Percentiles rank a stretch among this genome's conserved stretches.
phyloP scores from a whole-genome alignment of 768 basidiomycete species.

The Tricholomella constricta region DNA sequence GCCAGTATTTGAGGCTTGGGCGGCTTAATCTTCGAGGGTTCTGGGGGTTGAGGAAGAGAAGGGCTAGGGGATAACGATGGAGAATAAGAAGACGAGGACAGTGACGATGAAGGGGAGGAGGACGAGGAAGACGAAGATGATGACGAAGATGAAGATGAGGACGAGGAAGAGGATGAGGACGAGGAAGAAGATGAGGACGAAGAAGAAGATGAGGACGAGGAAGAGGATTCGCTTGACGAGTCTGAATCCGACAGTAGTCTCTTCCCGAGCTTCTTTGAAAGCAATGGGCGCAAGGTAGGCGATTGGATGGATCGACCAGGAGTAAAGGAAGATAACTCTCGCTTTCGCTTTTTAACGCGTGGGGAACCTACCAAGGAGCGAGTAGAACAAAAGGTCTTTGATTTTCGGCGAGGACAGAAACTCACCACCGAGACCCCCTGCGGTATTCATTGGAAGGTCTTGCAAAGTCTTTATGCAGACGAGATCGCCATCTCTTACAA shows the following conservation, averaged over 20 bases:
- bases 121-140: conserved; percentile 27
- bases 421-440: conserved; percentile 10
- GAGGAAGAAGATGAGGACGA: conserved; percentile 34
- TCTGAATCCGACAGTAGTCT: conserved; percentile 22
- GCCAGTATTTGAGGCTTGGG: background rate
- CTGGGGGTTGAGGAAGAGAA: conserved; percentile 12
- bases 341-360: conserved; percentile 28
- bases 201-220: conserved; percentile 14
- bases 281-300: background rate
- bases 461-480: conserved; percentile 31
- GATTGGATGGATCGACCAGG: conserved; percentile 1
- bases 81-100: conserved; percentile 25
- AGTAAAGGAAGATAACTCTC: conserved; percentile 15
- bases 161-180: conserved; percentile 24
- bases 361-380: background rate
- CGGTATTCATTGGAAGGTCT: conserved; percentile 3
- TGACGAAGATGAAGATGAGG: conserved; percentile 28
- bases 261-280: conserved; percentile 1
- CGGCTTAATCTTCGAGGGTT: conserved; percentile 3
- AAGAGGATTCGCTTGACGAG: conserved; percentile 27
- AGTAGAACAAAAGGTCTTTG: background rate
- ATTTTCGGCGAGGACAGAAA: background rate
- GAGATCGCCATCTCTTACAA: conserved; percentile 53
- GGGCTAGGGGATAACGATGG: conserved; percentile 18
- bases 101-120: conserved; percentile 22